A percentile compares a stretch with the other conserved stretches of the same genome.
Conservation (phyloP, 2,329 filamentous ascomycete species). For the Botrytis hyacinthi region DNA sequence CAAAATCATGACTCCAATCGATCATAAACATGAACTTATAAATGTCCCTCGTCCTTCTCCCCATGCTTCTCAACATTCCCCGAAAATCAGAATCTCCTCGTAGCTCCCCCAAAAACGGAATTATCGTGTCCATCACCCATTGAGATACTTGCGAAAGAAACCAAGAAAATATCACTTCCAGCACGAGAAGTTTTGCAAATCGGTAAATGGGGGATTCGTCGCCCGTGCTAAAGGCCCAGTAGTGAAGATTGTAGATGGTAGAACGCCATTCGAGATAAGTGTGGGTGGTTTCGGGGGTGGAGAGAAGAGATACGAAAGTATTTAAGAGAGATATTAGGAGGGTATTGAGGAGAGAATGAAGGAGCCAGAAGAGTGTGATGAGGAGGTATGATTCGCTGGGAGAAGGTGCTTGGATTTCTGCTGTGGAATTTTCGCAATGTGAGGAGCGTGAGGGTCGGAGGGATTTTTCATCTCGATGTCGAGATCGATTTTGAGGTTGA, state of each 20-base stretch:
- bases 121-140: background rate
- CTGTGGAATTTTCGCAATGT: background rate
- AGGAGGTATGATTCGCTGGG: background rate
- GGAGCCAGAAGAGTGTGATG: background rate
- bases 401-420: background rate
- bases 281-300: background rate
- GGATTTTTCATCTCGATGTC: background rate
- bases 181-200: background rate
- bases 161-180: constrained; percentile 5
- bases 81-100: background rate
- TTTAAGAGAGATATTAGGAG: background rate
- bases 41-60: background rate
- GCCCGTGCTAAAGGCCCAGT: background rate
- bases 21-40: background rate
- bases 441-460: background rate
- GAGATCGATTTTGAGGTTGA: background rate
- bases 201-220: background rate
- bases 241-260: constrained; percentile 16
- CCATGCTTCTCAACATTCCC: background rate
- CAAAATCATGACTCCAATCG: background rate
- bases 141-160: constrained; percentile 5
- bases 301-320: background rate
- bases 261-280: background rate
- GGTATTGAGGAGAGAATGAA: background rate
- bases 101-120: background rate